phyloP scores from a whole-genome alignment of 176 grass and related monocot species.

The Leersia perrieri region DNA sequence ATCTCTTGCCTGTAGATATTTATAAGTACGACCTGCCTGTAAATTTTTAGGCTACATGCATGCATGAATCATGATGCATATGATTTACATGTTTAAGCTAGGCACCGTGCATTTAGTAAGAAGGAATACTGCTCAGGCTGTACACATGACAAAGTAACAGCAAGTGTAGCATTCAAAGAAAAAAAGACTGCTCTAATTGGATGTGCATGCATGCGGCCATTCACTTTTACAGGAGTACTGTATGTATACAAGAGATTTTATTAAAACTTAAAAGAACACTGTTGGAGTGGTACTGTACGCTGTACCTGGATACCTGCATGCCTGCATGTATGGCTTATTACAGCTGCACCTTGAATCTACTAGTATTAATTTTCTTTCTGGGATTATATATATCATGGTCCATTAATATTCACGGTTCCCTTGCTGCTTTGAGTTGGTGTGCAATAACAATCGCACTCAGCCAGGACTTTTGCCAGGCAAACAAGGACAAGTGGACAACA shows the following conservation, averaged over 20 bases:
- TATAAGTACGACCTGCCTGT: neutral
- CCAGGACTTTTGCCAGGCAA: neutral
- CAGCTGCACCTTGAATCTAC: neutral
- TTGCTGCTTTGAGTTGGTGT: neutral
- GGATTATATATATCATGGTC: neutral
- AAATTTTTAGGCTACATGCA: neutral
- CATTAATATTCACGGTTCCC: neutral
- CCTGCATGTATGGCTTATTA: neutral
- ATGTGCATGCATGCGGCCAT: neutral
- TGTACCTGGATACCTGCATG: too few relatives aligned
- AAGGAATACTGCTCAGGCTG: neutral
- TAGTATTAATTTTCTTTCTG: neutral
- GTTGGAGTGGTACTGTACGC: neutral
- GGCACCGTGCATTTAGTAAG: neutral
- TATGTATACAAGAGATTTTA: neutral
- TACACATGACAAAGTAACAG: neutral
- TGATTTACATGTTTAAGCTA: too few relatives aligned
- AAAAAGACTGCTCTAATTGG: neutral
- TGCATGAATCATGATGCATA: too few relatives aligned
- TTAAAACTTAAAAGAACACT: neutral
- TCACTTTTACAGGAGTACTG: neutral
- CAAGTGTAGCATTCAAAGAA: neutral
- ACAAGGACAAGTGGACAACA: neutral
- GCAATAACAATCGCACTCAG: neutral
- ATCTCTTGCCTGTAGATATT: neutral